phyloP scores from a whole-genome alignment of 805 yeast species.

The Yarrowia deformans region DNA sequence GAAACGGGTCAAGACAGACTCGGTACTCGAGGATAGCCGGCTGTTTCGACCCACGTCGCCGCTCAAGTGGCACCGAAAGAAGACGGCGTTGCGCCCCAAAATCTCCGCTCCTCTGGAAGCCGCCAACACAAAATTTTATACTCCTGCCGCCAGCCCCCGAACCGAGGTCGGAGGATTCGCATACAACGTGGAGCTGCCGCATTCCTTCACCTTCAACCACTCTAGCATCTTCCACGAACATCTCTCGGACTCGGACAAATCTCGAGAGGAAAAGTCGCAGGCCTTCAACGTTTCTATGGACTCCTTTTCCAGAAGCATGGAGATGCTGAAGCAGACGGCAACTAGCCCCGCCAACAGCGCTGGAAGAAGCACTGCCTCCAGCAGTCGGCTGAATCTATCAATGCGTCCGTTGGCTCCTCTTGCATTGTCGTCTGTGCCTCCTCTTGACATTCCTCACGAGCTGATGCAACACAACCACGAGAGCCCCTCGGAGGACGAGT shows the following conservation, averaged over 20 bases:
- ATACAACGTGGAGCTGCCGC: conserved; percentile 10
- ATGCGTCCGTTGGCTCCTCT: conserved; percentile 26
- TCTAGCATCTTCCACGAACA: conserved; percentile 35
- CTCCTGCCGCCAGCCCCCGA: conserved; percentile 15
- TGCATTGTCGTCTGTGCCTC: conserved; percentile 16
- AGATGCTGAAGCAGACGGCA: conserved; percentile 8
- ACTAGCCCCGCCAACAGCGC: no score
- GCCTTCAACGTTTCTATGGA: conserved; percentile 8
- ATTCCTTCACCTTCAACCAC: conserved; percentile 30
- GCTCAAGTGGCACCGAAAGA: conserved; percentile 37
- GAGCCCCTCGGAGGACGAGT: conserved; percentile 11
- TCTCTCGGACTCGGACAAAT: conserved; percentile 20
- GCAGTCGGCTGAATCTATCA: conserved; percentile 12
- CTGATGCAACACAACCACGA: conserved; percentile 11
- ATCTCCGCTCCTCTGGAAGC: conserved; percentile 12
- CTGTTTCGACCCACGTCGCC: conserved; percentile 29
- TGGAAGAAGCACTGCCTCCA: not conserved
- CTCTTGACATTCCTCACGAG: conserved; percentile 25
- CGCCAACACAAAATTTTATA: conserved; percentile 8
- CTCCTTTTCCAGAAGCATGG: conserved; percentile 16
- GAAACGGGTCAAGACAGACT: conserved; percentile 30
- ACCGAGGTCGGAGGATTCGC: conserved; percentile 3
- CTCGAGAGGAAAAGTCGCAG: conserved; percentile 9
- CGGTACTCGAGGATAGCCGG: conserved; percentile 13
- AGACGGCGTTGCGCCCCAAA: conserved; percentile 4